These are phyloP conservation scores for Rhynchospora breviuscula DNA, from an alignment of 176 grass and related monocot genomes.

Conservation along the genomic window DNA sequence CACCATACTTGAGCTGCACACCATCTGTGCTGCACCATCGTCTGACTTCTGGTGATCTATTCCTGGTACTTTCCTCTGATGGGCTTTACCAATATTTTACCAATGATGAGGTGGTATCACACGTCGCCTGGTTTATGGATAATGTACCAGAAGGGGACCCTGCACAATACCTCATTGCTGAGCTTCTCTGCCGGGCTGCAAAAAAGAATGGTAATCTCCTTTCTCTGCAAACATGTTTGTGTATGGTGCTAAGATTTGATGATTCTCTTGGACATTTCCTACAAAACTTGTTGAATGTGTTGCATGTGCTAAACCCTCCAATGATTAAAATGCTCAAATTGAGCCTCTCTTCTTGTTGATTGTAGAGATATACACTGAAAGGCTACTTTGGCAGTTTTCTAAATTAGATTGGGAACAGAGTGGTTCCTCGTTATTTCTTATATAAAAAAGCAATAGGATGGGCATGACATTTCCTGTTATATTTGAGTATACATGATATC, in stretches of 20 bases:
- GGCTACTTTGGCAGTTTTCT: not conserved
- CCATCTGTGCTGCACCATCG: conserved; percentile 71
- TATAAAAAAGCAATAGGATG: not conserved
- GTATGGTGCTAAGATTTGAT: not conserved
- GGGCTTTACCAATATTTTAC: conserved; percentile 89
- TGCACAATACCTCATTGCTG: conserved; percentile 80
- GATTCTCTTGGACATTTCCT: not conserved
- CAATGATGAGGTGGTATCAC: conserved; percentile 87
- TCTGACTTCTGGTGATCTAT: conserved; percentile 58
- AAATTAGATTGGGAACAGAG: not conserved
- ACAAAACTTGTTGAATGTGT: not conserved
- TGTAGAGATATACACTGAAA: not conserved
- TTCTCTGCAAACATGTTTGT: not conserved
- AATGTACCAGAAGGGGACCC: conserved; percentile 89
- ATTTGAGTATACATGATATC: not conserved
- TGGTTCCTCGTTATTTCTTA: not conserved
- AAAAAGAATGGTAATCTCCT: conserved; percentile 73
- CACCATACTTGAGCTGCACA: conserved; percentile 68
- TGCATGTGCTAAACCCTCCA: not conserved
- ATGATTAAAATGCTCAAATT: not conserved
- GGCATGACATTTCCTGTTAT: not conserved
- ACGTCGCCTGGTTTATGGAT: conserved; percentile 90
- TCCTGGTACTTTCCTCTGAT: conserved; percentile 83
- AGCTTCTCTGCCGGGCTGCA: conserved; percentile 85
- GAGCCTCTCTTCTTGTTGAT: conserved; percentile 1